phyloP scores from a whole-genome alignment of 371 early-diverging fungal genomes.

The Entomophthora muscae region DNA sequence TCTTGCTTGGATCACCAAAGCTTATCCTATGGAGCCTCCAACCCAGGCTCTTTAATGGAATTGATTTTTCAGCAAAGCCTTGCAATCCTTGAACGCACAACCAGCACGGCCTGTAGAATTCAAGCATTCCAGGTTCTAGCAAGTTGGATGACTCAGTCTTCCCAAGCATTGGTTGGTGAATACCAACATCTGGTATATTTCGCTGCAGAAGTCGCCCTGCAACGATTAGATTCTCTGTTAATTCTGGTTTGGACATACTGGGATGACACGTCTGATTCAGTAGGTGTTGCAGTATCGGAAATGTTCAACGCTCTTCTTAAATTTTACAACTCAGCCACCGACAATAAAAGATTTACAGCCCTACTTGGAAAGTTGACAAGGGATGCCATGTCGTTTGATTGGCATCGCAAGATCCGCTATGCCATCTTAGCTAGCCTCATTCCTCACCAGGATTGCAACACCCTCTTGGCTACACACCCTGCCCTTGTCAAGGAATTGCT shows the following conservation, averaged over 20 bases:
- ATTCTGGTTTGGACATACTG: not conserved
- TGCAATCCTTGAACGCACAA: not conserved
- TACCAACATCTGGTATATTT: not conserved
- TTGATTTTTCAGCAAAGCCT: not conserved
- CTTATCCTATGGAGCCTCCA: not conserved
- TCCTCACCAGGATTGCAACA: conserved; percentile 30
- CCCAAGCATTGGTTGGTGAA: not conserved
- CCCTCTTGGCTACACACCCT: conserved; percentile 28
- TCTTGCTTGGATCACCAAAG: not conserved
- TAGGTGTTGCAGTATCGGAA: conserved; percentile 2
- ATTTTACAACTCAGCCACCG: not conserved
- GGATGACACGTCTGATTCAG: not conserved
- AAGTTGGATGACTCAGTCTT: not conserved
- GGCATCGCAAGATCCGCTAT: conserved; percentile 50
- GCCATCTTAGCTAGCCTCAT: conserved; percentile 43
- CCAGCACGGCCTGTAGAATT: not conserved
- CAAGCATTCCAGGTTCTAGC: not conserved
- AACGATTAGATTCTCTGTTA: not conserved
- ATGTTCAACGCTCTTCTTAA: not conserved
- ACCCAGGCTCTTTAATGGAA: not conserved
- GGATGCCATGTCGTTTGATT: conserved; percentile 23
- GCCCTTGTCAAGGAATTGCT: conserved; percentile 35
- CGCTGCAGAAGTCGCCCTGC: not conserved
- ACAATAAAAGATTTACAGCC: conserved; percentile 10
- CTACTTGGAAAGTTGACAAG: conserved; percentile 21